These are phyloP conservation scores for Zhuliangozyma blackwelliae DNA, from an alignment of 1,139 yeast species.

Conservation along the genomic window DNA sequence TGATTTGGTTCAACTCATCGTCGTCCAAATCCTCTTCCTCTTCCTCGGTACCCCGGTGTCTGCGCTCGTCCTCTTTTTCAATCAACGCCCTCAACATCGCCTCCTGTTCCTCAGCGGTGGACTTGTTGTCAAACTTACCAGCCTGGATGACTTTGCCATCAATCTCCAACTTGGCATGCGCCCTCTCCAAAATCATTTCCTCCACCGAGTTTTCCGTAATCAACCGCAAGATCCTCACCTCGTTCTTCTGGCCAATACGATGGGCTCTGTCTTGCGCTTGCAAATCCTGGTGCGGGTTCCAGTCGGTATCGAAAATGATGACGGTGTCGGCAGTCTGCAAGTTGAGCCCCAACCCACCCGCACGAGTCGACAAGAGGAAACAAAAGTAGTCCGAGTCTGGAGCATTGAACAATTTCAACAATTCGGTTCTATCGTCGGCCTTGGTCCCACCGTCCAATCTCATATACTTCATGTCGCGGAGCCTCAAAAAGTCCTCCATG, in stretches of 20 bases:
- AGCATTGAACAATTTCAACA: slow-evolving; percentile 69
- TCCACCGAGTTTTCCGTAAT: slow-evolving; percentile 82
- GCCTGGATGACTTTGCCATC: slow-evolving; percentile 90
- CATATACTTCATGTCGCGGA: slow-evolving; percentile 61
- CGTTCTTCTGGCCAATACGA: slow-evolving; percentile 86
- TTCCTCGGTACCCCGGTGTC: slow-evolving; percentile 35
- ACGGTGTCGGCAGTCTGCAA: slow-evolving; percentile 88
- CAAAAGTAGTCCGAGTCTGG: slow-evolving; percentile 72
- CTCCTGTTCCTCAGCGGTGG: slow-evolving; percentile 80
- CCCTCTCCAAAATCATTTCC: slow-evolving; percentile 77
- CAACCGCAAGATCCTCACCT: slow-evolving; percentile 73
- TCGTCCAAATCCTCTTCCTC: slow-evolving; percentile 55
- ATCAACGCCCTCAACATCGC: slow-evolving; percentile 65
- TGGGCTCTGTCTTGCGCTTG: slow-evolving; percentile 92
- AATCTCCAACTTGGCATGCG: slow-evolving; percentile 76
- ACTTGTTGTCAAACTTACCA: slow-evolving; percentile 80
- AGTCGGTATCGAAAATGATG: slow-evolving; percentile 81
- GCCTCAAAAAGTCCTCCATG: slow-evolving; percentile 77
- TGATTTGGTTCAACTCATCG: slow-evolving; percentile 65
- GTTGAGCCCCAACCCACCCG: slow-evolving; percentile 85
- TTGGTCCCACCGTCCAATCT: slow-evolving; percentile 81
- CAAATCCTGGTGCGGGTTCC: slow-evolving; percentile 91
- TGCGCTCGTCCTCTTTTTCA: slow-evolving; percentile 65
- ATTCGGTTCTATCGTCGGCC: slow-evolving; percentile 72
- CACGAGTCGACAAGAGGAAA: slow-evolving; percentile 77